phyloP scores from a whole-genome alignment of 2,329 filamentous ascomycete species.

The Aspergillus transmontanensis region DNA sequence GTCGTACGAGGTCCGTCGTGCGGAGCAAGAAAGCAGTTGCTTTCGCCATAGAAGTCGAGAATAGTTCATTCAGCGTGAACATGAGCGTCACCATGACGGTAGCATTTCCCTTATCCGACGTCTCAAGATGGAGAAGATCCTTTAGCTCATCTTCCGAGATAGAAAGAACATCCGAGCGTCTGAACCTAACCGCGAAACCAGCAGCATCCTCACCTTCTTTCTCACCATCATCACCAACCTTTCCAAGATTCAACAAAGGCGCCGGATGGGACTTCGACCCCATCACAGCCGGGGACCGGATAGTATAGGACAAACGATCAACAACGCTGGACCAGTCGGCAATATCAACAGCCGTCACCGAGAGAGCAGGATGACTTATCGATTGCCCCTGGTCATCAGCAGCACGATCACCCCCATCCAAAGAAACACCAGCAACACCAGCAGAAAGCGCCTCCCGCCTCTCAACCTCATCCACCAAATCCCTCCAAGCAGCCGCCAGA shows the following conservation, averaged over 20 bases:
- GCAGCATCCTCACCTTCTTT: neutral
- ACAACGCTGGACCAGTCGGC: slow-evolving; percentile 74
- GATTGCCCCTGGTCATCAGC: neutral
- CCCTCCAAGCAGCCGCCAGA: slow-evolving; percentile 57
- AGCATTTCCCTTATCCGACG: neutral
- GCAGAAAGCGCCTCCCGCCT: slow-evolving; percentile 9
- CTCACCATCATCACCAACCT: slow-evolving; percentile 7
- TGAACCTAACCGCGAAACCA: slow-evolving; percentile 43
- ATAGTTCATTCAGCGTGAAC: slow-evolving; percentile 96
- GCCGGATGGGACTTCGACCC: slow-evolving; percentile 31
- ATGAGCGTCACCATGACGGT: slow-evolving; percentile 73
- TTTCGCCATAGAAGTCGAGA: slow-evolving; percentile 71
- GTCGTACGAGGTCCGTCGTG: slow-evolving; percentile 61
- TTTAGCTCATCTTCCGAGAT: slow-evolving; percentile 42
- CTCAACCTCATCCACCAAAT: slow-evolving; percentile 28
- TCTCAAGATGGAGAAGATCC: slow-evolving; percentile 30
- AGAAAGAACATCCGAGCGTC: slow-evolving; percentile 55
- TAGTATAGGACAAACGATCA: slow-evolving; percentile 56
- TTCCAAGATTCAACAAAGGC: slow-evolving; percentile 25
- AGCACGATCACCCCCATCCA: neutral
- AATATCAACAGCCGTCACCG: slow-evolving; percentile 74
- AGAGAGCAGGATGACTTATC: slow-evolving; percentile 23
- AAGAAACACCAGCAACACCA: slow-evolving; percentile 13
- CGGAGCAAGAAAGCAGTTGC: slow-evolving; percentile 76
- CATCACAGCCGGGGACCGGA: slow-evolving; percentile 47